Evolutionary conservation across 352 stramenopile genomes (phyloP), one percentile per base, ranked within the genome.

Genomic region (Phytophthora megakarya): DNA sequence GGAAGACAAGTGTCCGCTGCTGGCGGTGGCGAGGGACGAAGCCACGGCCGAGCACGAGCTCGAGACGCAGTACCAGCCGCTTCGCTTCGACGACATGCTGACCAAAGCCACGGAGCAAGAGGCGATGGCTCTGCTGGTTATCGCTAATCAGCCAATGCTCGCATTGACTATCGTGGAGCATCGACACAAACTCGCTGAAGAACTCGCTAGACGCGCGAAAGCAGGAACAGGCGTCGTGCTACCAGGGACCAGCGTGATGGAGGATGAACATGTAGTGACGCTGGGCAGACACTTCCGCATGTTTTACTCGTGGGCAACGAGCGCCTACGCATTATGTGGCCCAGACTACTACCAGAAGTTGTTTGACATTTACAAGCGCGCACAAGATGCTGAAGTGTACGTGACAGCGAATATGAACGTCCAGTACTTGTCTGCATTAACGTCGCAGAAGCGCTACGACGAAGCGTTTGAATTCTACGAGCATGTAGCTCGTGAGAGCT

Each of bases 221-320:
- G 65, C 54, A 46, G 65, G 49, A 32, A 56, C 39, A 9, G 53
- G 55, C 5, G 40, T 80, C 10, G 62, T 65, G 10, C 53, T 79
- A n/a, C 30, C 54, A 18, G 72, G 65, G 6, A 19, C 69, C 26
- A 71, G 54, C 33, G 76, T 79, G 13, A 72, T 82, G 59, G 72
- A 78, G 32, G 67, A 81, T 47, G 52, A 55, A 13, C 56, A 69
- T 15, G 33, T 49, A 6, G 61, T 88, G 40, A 72, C 74, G 33
- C 65, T 90, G 9, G 62, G 50, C 19, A 52, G 49, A 25, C 75
- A 87, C 28, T 60, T 88, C 40, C 80, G 82, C 13, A 83, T 79
- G 67, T 89, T 86, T 44, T 91, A 84, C 65, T 91, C 82, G 58
- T 91, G 71, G 71, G 73, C 75, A 8, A 83, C 84, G 65, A 76